Evolutionary conservation across 768 basidiomycete species (phyloP).

Genomic region (Russula sp.): DNA sequence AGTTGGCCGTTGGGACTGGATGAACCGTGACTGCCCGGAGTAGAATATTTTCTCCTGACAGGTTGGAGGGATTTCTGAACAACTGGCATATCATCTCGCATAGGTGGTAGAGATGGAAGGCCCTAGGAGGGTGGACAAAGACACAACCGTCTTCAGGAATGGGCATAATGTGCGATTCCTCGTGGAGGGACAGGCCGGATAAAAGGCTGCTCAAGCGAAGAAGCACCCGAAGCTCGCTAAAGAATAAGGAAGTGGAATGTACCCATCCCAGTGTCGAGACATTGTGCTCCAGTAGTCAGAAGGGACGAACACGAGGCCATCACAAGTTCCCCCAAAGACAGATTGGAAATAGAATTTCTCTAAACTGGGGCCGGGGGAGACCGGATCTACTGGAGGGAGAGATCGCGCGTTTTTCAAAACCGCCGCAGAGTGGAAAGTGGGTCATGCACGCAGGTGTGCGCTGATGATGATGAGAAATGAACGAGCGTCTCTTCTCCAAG

Average conservation of each 20-base stretch:
- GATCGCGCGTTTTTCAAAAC: background rate
- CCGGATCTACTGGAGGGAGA: background rate
- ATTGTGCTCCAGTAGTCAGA: background rate
- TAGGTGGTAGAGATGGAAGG: background rate
- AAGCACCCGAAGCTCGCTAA: background rate
- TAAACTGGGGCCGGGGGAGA: background rate
- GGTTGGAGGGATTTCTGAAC: background rate
- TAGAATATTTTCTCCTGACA: background rate
- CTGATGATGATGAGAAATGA: background rate
- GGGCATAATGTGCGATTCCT: background rate
- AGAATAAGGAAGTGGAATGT: background rate
- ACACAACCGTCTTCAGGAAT: no score
- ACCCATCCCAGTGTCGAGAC: background rate
- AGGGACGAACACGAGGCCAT: conserved; percentile 1
- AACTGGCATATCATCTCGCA: background rate
- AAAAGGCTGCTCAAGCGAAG: background rate
- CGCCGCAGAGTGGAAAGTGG: background rate
- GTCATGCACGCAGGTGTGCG: background rate
- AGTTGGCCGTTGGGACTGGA: background rate
- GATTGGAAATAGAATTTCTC: background rate
- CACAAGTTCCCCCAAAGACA: background rate
- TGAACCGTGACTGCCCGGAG: background rate
- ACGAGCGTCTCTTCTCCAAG: background rate
- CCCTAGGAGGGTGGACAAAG: background rate
- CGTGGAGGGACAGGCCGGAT: background rate